Evolutionary conservation across 2,329 filamentous ascomycete species (phyloP).

Genomic region (Ascochyta pisi): DNA sequence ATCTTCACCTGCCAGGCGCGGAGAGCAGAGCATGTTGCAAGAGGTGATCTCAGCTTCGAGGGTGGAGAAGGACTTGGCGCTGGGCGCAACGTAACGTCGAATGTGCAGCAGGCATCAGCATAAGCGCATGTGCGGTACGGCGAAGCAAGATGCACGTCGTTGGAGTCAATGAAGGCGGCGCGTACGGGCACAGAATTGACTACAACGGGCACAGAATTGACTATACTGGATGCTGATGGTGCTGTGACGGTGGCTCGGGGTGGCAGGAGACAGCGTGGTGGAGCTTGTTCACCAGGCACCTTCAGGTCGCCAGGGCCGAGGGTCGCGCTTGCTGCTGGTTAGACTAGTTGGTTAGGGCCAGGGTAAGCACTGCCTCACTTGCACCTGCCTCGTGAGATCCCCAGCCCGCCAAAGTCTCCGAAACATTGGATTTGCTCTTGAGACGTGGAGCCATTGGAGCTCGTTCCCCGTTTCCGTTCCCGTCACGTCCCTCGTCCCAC

Average conservation of each 20-base stretch:
- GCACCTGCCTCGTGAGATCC: constrained; percentile 11
- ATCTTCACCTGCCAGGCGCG: constrained; percentile 3
- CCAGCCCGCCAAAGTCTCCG: constrained; percentile 21
- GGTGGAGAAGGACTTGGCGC: constrained; percentile 16
- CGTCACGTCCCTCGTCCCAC: neutral
- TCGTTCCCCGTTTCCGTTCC: neutral
- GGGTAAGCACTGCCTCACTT: constrained; percentile 27
- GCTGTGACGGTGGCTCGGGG: neutral
- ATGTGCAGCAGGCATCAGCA: constrained; percentile 5
- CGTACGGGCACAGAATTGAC: neutral
- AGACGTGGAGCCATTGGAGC: constrained; percentile 13
- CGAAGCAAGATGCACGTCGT: neutral
- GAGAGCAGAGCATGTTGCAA: constrained; percentile 9
- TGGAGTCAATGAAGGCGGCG: neutral
- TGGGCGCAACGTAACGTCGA: constrained; percentile 18
- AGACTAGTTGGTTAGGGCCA: neutral
- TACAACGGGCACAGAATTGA: too few relatives aligned
- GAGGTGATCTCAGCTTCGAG: constrained; percentile 15
- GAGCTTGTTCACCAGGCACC: neutral
- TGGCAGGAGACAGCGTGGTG: neutral
- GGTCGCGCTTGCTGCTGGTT: constrained; percentile 15
- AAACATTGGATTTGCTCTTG: constrained; percentile 14
- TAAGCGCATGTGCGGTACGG: neutral
- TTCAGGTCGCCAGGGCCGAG: constrained; percentile 14
- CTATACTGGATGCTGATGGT: neutral